Evolutionary conservation across 2,329 filamentous ascomycete species (phyloP).

Genomic region (Colletotrichum orchidophilum): DNA sequence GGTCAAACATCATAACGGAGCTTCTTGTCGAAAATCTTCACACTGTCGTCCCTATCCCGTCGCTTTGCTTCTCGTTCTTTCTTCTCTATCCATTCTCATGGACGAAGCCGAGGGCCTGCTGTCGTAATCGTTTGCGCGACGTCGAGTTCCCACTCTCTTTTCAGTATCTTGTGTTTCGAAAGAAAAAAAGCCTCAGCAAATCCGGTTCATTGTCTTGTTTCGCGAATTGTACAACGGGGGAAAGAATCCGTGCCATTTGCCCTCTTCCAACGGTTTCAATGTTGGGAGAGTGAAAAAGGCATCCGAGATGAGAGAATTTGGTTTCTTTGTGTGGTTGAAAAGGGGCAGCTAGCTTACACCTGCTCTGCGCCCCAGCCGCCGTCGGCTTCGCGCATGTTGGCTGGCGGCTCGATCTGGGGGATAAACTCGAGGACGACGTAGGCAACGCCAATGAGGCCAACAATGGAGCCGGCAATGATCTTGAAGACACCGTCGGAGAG

Average conservation of each 20-base stretch:
- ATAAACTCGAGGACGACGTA: constrained; percentile 83
- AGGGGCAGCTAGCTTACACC: constrained; percentile 59
- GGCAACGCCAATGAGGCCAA: constrained; percentile 80
- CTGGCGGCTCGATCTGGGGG: constrained; percentile 80
- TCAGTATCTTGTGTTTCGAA: constrained; percentile 32
- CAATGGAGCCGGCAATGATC: constrained; percentile 79
- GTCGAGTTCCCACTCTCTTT: constrained; percentile 22
- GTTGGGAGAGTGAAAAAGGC: not conserved
- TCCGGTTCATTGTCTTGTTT: constrained; percentile 26
- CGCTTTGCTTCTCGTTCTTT: not conserved
- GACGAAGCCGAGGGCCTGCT: not conserved
- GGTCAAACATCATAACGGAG: constrained; percentile 3
- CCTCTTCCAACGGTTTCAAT: constrained; percentile 6
- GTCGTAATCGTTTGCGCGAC: not conserved
- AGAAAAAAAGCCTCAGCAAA: constrained; percentile 32
- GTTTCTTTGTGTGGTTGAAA: constrained; percentile 27
- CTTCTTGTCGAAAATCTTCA: not conserved
- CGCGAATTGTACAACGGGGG: not conserved
- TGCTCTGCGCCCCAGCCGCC: constrained; percentile 81
- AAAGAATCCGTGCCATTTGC: constrained; percentile 18
- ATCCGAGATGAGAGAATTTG: constrained; percentile 26
- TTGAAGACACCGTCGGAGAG: constrained; percentile 74
- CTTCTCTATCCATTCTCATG: not conserved
- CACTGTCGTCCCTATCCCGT: not conserved
- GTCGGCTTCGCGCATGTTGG: constrained; percentile 84